These are phyloP conservation scores for Dalbergia cochinchinensis DNA, from an alignment of 306 rosid species.

Conservation along the genomic window DNA sequence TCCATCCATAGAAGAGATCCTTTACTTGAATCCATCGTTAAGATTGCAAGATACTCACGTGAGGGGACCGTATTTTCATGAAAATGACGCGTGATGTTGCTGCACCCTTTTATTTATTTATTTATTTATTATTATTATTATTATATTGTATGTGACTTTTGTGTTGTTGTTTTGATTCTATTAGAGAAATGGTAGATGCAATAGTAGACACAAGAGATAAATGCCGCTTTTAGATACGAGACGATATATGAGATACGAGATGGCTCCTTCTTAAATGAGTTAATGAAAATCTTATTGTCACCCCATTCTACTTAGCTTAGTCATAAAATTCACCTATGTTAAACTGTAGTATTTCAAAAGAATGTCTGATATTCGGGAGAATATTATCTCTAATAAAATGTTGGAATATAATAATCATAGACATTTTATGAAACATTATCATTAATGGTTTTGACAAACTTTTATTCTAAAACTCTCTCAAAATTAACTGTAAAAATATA, in stretches of 20 bases:
- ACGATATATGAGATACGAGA: constrained; percentile 14
- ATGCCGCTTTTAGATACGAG: not conserved
- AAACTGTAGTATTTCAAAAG: too few relatives aligned
- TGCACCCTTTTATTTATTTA: not conserved
- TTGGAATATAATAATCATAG: not conserved
- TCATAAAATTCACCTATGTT: too few relatives aligned
- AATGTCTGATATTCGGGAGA: too few relatives aligned
- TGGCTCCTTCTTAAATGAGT: constrained; percentile 39
- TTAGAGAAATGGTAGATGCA: not conserved
- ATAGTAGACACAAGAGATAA: not conserved
- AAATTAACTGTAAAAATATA: too few relatives aligned
- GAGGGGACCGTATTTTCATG: constrained; percentile 41
- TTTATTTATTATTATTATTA: not conserved
- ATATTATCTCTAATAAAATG: too few relatives aligned
- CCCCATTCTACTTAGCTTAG: too few relatives aligned
- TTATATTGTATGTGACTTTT: not conserved
- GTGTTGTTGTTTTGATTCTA: constrained; percentile 2
- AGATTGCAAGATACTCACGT: constrained; percentile 51
- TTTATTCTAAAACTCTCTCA: too few relatives aligned
- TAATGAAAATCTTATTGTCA: not conserved
- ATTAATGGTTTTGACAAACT: not conserved
- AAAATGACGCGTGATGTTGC: constrained; percentile 50
- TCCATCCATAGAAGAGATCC: constrained; percentile 3
- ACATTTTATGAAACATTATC: not conserved
- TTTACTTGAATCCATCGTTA: constrained; percentile 48